Evolutionary conservation across 2,329 filamentous ascomycete species (phyloP).

Genomic region (Daldinia eschscholtzii): DNA sequence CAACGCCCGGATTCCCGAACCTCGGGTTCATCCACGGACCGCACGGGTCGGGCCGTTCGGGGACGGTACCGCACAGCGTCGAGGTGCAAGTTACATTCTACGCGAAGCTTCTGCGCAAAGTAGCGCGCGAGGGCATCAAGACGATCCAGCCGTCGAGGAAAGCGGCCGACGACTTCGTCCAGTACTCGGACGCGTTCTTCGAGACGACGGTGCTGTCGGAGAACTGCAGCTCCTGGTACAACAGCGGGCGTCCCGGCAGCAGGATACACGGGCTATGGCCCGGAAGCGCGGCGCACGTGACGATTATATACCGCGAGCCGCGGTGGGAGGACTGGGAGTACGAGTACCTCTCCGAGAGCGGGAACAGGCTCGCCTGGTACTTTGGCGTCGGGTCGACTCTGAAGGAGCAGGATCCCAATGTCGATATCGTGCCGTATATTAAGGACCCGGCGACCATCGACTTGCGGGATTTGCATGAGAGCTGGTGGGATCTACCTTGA

Average conservation of each 20-base stretch:
- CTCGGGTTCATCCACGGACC: conserved; percentile 74
- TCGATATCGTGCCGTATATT: conserved; percentile 75
- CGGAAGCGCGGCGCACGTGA: conserved; percentile 73
- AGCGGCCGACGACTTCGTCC: conserved; percentile 74
- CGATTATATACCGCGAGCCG: conserved; percentile 67
- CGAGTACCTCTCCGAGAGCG: conserved; percentile 58
- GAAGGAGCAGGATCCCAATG: conserved; percentile 67
- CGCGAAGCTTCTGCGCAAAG: conserved; percentile 76
- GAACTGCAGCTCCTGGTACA: conserved; percentile 79
- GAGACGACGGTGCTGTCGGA: conserved; percentile 67
- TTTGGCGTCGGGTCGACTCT: conserved; percentile 76
- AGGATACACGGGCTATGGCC: conserved; percentile 78
- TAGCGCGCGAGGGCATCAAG: conserved; percentile 73
- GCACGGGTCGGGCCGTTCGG: conserved; percentile 69
- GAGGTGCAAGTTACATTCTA: conserved; percentile 76
- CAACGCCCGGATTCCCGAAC: conserved; percentile 76
- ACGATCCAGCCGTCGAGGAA: conserved; percentile 67
- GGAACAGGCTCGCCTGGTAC: conserved; percentile 70
- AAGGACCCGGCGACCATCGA: conserved; percentile 68
- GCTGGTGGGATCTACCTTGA: conserved; percentile 69
- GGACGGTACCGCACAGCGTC: conserved; percentile 75
- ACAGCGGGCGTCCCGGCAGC: conserved; percentile 71
- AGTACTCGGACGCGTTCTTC: conserved; percentile 70
- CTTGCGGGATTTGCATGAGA: conserved; percentile 73
- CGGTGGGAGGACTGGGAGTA: conserved; percentile 70